phyloP scores from a whole-genome alignment of 1,284 basidiomycete species.

The Cystobasidiaceae sp. region DNA sequence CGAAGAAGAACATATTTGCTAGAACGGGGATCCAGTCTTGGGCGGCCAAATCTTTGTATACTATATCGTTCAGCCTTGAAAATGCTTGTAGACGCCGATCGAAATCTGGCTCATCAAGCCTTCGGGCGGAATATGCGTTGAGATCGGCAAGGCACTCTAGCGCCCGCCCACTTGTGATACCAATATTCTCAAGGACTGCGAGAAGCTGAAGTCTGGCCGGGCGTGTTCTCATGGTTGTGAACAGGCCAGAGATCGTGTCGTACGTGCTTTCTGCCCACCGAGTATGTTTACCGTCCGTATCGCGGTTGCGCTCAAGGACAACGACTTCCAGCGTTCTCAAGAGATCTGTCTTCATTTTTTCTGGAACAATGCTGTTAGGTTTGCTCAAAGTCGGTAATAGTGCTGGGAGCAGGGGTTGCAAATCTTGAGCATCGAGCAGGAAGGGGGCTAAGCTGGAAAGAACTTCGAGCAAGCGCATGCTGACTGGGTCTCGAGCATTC shows the following conservation, averaged over 20 bases:
- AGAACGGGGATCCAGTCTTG: constrained; percentile 77
- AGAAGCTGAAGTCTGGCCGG: constrained; percentile 64
- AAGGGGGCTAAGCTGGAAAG: constrained; percentile 74
- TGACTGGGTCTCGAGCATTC: constrained; percentile 60
- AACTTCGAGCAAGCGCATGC: constrained; percentile 75
- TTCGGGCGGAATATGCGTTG: constrained; percentile 76
- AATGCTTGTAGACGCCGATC: constrained; percentile 78
- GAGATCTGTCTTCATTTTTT: constrained; percentile 81
- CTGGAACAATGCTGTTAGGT: constrained; percentile 68
- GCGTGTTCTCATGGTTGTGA: constrained; percentile 67
- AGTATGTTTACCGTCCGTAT: constrained; percentile 31
- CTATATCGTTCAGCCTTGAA: constrained; percentile 62
- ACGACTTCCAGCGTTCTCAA: constrained; percentile 70
- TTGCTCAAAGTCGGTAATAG: constrained; percentile 78
- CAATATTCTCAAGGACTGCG: constrained; percentile 61
- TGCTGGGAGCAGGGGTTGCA: constrained; percentile 65
- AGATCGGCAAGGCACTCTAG: constrained; percentile 62
- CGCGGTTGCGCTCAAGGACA: constrained; percentile 63
- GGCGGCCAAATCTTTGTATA: constrained; percentile 54
- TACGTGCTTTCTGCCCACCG: constrained; percentile 63
- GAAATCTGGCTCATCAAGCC: constrained; percentile 90
- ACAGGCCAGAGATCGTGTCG: constrained; percentile 65
- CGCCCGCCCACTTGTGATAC: constrained; percentile 47
- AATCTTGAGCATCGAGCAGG: constrained; percentile 65
- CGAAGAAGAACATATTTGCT: constrained; percentile 76